Evolutionary conservation across 2,329 filamentous ascomycete species (phyloP).

Genomic region (Parafenestella ontariensis): DNA sequence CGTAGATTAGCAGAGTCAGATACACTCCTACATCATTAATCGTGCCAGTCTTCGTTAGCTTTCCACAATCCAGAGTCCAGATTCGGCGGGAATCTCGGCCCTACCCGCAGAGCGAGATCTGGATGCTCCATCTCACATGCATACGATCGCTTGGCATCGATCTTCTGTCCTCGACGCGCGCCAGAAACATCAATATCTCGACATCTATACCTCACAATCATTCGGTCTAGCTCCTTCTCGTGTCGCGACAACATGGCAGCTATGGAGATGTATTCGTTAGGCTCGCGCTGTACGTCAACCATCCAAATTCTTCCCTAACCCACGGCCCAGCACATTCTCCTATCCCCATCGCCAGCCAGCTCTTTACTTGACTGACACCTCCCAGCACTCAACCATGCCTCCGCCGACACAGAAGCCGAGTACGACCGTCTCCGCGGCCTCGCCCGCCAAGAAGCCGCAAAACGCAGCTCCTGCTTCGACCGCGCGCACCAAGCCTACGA

Average conservation of each 20-base stretch:
- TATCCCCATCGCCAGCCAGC: no score
- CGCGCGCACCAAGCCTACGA: conserved; percentile 76
- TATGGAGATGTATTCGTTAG: conserved; percentile 46
- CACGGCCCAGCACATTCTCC: not conserved
- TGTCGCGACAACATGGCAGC: conserved; percentile 33
- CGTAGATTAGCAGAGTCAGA: no score
- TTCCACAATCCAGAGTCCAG: conserved; percentile 3
- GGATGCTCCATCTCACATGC: conserved; percentile 26
- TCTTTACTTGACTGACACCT: conserved; percentile 5
- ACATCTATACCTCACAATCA: conserved; percentile 4
- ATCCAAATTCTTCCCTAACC: not conserved
- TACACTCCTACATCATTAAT: not conserved
- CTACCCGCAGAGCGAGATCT: conserved; percentile 16
- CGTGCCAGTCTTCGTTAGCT: conserved; percentile 1
- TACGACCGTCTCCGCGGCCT: conserved; percentile 90
- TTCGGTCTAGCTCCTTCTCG: conserved; percentile 2
- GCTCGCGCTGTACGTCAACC: conserved; percentile 41
- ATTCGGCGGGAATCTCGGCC: conserved; percentile 4
- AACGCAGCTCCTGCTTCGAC: conserved; percentile 80
- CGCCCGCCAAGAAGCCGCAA: conserved; percentile 79
- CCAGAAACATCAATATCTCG: conserved; percentile 24
- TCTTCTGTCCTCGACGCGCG: conserved; percentile 5
- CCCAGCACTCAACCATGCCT: conserved; percentile 46
- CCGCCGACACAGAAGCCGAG: conserved; percentile 69
- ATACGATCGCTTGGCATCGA: conserved; percentile 4